Percentiles rank a stretch among this genome's conserved stretches.
These are phyloP conservation scores for Gremmenia infestans DNA, from an alignment of 2,329 filamentous ascomycete genomes.

Conservation along the genomic window DNA sequence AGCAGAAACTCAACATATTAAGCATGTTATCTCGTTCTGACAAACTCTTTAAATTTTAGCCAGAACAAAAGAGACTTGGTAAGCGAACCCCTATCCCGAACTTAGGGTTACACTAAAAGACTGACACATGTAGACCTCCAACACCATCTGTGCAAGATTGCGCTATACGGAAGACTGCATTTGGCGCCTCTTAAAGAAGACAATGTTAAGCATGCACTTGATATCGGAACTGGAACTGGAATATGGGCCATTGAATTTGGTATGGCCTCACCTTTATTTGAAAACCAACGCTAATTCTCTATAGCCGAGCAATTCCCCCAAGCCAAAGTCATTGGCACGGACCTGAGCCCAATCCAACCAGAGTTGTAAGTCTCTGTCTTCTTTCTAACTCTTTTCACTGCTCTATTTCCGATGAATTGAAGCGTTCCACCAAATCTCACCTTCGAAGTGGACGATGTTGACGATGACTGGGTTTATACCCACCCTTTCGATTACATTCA, in stretches of 20 bases:
- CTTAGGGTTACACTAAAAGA: neutral
- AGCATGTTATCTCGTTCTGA: neutral
- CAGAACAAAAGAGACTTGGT: constrained; percentile 14
- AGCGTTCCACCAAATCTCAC: constrained; percentile 65
- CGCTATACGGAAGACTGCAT: constrained; percentile 14
- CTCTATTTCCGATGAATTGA: neutral
- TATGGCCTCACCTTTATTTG: neutral
- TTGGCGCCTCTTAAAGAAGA: constrained; percentile 25
- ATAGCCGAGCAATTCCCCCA: constrained; percentile 23
- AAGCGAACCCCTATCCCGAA: neutral
- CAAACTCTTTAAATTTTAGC: neutral
- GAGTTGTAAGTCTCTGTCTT: constrained; percentile 2
- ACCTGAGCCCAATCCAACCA: constrained; percentile 29
- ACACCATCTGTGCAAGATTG: constrained; percentile 18
- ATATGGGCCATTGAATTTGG: constrained; percentile 36
- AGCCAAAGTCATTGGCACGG: constrained; percentile 24
- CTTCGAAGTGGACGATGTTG: constrained; percentile 52
- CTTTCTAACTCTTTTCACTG: no score
- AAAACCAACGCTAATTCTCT: constrained; percentile 13
- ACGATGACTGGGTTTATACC: constrained; percentile 37
- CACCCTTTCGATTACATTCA: constrained; percentile 54
- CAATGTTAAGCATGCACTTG: constrained; percentile 30
- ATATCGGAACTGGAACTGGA: constrained; percentile 39
- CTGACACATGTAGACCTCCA: constrained; percentile 10
- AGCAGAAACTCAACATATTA: neutral